phyloP scores from a whole-genome alignment of 139 green algal species.

The Zygnema circumcarinatum region DNA sequence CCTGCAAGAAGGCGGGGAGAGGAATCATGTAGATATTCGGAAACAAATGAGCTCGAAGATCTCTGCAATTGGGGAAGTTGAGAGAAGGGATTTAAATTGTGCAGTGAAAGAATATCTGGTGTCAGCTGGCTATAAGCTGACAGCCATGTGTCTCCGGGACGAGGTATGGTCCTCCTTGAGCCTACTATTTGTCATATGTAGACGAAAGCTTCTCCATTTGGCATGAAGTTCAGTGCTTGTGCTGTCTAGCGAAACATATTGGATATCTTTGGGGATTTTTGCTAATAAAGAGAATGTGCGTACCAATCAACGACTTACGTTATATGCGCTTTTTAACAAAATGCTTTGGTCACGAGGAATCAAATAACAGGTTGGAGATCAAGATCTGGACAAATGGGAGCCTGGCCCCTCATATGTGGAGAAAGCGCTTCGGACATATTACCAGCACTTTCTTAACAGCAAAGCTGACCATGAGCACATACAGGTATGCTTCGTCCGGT shows the following conservation, averaged over 20 bases:
- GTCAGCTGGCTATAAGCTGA: slow-evolving; percentile 46
- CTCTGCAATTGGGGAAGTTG: neutral
- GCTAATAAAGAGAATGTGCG: too few relatives aligned
- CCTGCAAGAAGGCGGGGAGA: neutral
- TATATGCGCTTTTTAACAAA: too few relatives aligned
- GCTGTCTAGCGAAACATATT: too few relatives aligned
- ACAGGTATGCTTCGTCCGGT: neutral
- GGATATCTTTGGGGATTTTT: too few relatives aligned
- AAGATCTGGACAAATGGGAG: slow-evolving; percentile 40
- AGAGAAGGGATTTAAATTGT: slow-evolving; percentile 46
- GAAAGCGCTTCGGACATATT: slow-evolving; percentile 2
- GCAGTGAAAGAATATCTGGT: slow-evolving; percentile 57
- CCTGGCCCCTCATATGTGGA: slow-evolving; percentile 3
- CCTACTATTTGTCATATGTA: too few relatives aligned
- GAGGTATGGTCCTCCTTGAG: slow-evolving; percentile 40
- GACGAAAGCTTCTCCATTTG: too few relatives aligned
- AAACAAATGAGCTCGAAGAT: neutral
- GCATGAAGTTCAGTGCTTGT: too few relatives aligned
- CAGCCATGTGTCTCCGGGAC: slow-evolving; percentile 54
- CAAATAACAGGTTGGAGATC: slow-evolving; percentile 3
- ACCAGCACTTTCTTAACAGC: slow-evolving; percentile 32
- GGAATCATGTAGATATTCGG: neutral
- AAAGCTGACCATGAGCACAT: neutral
- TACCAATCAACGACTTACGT: too few relatives aligned
- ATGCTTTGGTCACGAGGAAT: too few relatives aligned